Conservation (phyloP, 768 basidiomycete species). For the Lactarius hatsudake region DNA sequence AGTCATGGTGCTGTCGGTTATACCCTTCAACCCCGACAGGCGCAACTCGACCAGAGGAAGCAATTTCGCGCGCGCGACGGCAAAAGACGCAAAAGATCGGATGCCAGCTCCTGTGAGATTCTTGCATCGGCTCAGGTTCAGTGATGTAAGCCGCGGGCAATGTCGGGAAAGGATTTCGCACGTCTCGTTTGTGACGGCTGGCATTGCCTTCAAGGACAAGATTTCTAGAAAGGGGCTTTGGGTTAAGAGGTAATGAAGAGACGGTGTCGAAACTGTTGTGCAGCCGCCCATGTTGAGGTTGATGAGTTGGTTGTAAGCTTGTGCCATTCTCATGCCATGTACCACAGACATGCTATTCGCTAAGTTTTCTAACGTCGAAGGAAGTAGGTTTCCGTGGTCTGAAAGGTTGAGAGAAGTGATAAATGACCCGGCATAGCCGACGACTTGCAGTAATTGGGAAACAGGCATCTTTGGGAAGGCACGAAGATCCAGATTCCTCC, state of each 20-base stretch:
- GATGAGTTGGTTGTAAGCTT: constrained; percentile 65
- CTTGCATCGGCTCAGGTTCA: constrained; percentile 72
- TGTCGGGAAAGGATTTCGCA: constrained; percentile 62
- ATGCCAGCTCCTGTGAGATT: constrained; percentile 69
- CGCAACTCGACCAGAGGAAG: constrained; percentile 61
- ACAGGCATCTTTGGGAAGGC: constrained; percentile 58
- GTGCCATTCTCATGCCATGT: constrained; percentile 34
- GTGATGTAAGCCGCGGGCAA: constrained; percentile 51
- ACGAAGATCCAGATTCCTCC: constrained; percentile 62
- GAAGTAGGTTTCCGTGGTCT: constrained; percentile 54
- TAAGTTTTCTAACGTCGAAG: constrained; percentile 51
- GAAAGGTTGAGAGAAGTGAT: constrained; percentile 57
- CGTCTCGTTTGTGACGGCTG: constrained; percentile 68
- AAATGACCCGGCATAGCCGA: constrained; percentile 60
- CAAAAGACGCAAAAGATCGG: constrained; percentile 43
- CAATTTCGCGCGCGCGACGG: constrained; percentile 44
- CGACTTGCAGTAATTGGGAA: constrained; percentile 51
- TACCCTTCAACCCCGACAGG: constrained; percentile 62
- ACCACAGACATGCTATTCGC: constrained; percentile 53
- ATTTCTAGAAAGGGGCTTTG: constrained; percentile 57
- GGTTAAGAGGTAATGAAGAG: constrained; percentile 67
- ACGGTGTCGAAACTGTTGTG: constrained; percentile 55
- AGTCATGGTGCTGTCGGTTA: constrained; percentile 60
- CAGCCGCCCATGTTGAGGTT: constrained; percentile 73
- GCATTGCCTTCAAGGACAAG: constrained; percentile 65